These are phyloP conservation scores for Rhodotorula sp. DNA, from an alignment of 1,284 basidiomycete species.

Conservation along the genomic window DNA sequence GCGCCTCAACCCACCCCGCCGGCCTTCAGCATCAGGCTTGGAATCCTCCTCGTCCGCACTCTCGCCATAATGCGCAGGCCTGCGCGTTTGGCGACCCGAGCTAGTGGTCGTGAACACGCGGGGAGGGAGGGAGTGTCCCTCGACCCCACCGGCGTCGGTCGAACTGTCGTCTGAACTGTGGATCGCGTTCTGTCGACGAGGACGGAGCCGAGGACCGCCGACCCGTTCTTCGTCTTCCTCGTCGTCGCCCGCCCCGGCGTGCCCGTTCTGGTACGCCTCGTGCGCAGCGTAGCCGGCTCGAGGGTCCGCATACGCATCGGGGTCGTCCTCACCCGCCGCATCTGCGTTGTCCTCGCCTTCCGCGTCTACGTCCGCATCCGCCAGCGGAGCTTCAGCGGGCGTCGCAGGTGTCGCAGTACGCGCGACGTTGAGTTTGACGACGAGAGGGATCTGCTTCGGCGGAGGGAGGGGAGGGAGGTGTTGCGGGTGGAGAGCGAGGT, in stretches of 20 bases:
- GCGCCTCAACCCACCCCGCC: constrained; percentile 3
- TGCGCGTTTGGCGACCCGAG: constrained; percentile 18
- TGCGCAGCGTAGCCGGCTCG: not conserved
- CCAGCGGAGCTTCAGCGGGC: not conserved
- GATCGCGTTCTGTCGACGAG: not conserved
- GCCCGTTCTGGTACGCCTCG: not conserved
- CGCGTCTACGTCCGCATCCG: not conserved
- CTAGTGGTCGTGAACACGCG: constrained; percentile 20
- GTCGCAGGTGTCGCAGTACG: not conserved
- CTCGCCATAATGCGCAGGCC: constrained; percentile 25
- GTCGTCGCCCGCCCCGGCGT: not conserved
- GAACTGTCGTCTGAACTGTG: not conserved
- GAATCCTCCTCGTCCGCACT: constrained; percentile 12
- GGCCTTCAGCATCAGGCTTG: not conserved
- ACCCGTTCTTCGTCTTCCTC: not conserved
- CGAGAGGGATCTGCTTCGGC: not conserved
- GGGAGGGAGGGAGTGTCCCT: constrained; percentile 1
- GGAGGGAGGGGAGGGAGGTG: not conserved
- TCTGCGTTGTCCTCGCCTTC: constrained; percentile 3
- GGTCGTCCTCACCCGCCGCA: not conserved
- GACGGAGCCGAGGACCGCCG: constrained; percentile 2
- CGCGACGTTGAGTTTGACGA: not conserved
- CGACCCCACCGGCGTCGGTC: constrained; percentile 2
- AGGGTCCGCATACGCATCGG: not conserved
- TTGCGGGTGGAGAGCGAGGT: not conserved